phyloP scores from a whole-genome alignment of 2,329 filamentous ascomycete genomes.

The Colletotrichum aenigma region DNA sequence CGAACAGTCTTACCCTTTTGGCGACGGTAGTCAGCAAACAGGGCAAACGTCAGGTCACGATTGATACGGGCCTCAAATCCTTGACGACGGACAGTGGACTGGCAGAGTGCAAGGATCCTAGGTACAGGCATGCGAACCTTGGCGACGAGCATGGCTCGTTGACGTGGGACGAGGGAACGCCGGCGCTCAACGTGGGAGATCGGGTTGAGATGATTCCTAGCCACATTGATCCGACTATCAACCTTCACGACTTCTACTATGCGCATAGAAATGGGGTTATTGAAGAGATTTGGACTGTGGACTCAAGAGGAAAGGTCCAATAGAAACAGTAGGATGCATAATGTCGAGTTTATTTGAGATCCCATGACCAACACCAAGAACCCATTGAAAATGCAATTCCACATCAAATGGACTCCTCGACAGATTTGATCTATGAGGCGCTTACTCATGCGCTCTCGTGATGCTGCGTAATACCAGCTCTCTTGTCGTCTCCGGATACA shows the following conservation, averaged over 20 bases:
- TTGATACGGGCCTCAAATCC: conserved; percentile 54
- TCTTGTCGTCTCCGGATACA: conserved; percentile 18
- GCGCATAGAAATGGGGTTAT: conserved; percentile 50
- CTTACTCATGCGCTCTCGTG: background rate
- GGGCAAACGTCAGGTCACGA: conserved; percentile 46
- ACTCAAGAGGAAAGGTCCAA: conserved; percentile 55
- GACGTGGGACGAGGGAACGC: conserved; percentile 45
- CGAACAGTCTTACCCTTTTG: conserved; percentile 52
- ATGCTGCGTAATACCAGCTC: background rate
- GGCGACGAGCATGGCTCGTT: conserved; percentile 56
- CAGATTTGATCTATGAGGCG: no score
- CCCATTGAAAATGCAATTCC: rapidly evolving
- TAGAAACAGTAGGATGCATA: conserved; percentile 25
- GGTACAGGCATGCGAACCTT: conserved; percentile 47
- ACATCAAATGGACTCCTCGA: background rate
- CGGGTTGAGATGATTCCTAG: conserved; percentile 57
- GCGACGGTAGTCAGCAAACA: conserved; percentile 54
- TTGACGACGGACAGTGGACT: conserved; percentile 54
- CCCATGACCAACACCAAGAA: background rate
- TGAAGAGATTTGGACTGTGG: conserved; percentile 56
- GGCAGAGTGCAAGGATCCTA: conserved; percentile 48
- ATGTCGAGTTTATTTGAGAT: background rate
- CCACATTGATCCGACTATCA: conserved; percentile 59
- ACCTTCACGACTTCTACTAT: conserved; percentile 56
- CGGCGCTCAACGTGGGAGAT: conserved; percentile 46